Evolutionary conservation across 2,329 filamentous ascomycete genomes (phyloP).

Genomic region (Cladosporium austrohemisphaericum): DNA sequence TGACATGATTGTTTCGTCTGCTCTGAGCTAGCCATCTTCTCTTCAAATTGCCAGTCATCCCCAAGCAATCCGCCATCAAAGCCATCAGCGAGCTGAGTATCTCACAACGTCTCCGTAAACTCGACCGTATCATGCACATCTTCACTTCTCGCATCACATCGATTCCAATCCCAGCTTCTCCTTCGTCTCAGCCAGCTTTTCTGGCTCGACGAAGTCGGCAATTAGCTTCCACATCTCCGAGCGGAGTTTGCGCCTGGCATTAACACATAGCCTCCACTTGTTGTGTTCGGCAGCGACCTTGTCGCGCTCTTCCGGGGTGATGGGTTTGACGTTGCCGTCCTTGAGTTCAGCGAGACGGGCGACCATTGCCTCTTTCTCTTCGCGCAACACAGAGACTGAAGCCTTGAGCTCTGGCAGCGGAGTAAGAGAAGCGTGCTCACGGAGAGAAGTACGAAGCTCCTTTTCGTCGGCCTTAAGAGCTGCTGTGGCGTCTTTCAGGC

Average conservation of each 20-base stretch:
- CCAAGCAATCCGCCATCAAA: no score
- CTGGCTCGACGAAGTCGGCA: constrained; percentile 42
- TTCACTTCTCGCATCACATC: background rate
- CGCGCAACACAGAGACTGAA: constrained; percentile 42
- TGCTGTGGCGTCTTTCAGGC: constrained; percentile 45
- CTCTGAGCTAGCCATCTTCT: no score
- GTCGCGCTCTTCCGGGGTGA: constrained; percentile 48
- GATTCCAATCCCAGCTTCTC: constrained; percentile 34
- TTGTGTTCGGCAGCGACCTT: constrained; percentile 46
- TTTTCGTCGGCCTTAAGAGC: constrained; percentile 47
- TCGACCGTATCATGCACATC: background rate
- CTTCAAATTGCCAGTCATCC: no score
- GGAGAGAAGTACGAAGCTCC: constrained; percentile 45
- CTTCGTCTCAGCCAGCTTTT: constrained; percentile 39
- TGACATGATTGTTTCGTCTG: no score
- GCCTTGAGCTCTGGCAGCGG: constrained; percentile 50
- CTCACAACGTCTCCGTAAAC: no score
- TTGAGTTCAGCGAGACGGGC: constrained; percentile 41
- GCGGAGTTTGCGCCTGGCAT: constrained; percentile 47
- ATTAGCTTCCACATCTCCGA: constrained; percentile 50
- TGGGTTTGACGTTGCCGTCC: constrained; percentile 41
- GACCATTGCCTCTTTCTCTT: constrained; percentile 41
- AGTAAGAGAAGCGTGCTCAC: constrained; percentile 46
- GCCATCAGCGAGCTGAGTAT: no score
- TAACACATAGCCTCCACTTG: constrained; percentile 39